phyloP scores from a whole-genome alignment of 2,329 filamentous ascomycete species.

The Hortaea sp. region DNA sequence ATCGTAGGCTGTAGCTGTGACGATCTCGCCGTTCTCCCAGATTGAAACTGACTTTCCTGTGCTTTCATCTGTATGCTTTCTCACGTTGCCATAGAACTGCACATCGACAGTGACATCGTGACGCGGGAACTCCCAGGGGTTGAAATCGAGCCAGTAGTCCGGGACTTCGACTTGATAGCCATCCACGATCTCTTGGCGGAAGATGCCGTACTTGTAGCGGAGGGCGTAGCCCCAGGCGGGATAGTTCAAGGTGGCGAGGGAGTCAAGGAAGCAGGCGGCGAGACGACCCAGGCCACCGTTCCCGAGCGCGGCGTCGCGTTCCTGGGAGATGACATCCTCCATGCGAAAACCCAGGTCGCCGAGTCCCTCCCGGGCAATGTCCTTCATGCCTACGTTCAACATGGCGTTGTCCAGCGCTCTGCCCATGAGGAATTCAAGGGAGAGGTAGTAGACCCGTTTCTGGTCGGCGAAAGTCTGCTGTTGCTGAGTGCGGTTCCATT shows the following conservation, averaged over 20 bases:
- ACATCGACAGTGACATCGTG: conserved; percentile 95
- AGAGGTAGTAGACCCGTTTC: conserved; percentile 95
- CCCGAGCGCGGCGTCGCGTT: conserved; percentile 90
- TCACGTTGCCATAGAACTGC: conserved; percentile 85
- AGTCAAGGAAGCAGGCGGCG: conserved; percentile 94
- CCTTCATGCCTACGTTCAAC: conserved; percentile 87
- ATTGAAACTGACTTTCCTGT: conserved; percentile 59
- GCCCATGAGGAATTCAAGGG: conserved; percentile 96
- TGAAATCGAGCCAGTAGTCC: conserved; percentile 99
- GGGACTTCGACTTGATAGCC: conserved; percentile 97
- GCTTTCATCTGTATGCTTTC: conserved; percentile 57
- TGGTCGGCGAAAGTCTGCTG: conserved; percentile 80
- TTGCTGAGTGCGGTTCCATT: conserved; percentile 98
- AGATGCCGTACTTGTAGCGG: conserved; percentile 87
- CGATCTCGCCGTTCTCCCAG: conserved; percentile 91
- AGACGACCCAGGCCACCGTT: conserved; percentile 93
- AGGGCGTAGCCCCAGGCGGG: conserved; percentile 96
- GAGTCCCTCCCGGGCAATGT: conserved; percentile 73
- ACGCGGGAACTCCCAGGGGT: conserved; percentile 96
- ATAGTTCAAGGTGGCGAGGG: conserved; percentile 85
- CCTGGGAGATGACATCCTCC: conserved; percentile 88
- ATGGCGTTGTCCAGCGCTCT: conserved; percentile 95
- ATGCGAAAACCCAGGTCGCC: conserved; percentile 88
- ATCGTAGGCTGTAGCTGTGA: conserved; percentile 87
- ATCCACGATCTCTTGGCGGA: conserved; percentile 98